phyloP scores from a whole-genome alignment of 192 early-diverging fungal genomes.

The Mycoemilia scoparia region DNA sequence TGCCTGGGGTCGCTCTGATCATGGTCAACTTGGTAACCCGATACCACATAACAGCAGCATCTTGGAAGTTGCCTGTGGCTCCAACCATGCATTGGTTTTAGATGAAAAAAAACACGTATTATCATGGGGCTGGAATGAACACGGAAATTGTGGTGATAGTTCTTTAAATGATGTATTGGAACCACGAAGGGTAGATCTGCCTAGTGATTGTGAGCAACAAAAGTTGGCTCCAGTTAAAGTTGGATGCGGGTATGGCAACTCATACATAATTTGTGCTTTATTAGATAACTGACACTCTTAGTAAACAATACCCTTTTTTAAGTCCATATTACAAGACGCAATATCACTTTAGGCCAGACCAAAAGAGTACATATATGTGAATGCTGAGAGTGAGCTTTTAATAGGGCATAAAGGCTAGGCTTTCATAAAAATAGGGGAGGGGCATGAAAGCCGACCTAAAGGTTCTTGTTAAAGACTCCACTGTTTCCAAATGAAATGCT shows the following conservation, averaged over 20 bases:
- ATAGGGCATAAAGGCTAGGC: too few relatives aligned
- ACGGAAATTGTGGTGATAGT: conserved; percentile 65
- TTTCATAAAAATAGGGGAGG: too few relatives aligned
- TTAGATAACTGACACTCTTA: too few relatives aligned
- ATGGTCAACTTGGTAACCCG: conserved; percentile 42
- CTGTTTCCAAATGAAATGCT: too few relatives aligned
- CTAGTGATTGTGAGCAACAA: neutral
- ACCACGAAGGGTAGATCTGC: conserved; percentile 2
- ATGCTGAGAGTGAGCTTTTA: too few relatives aligned
- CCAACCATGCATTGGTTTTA: conserved; percentile 52
- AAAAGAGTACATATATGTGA: too few relatives aligned
- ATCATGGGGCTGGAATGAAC: conserved; percentile 91
- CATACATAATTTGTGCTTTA: conserved; percentile 5
- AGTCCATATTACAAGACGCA: too few relatives aligned
- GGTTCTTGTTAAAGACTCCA: too few relatives aligned
- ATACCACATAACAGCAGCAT: neutral
- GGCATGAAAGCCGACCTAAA: too few relatives aligned
- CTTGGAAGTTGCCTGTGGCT: conserved; percentile 44
- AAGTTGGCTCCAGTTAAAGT: neutral
- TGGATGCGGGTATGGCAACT: conserved; percentile 23
- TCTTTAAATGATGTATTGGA: conserved; percentile 9
- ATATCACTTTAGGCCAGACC: too few relatives aligned
- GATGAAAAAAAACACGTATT: conserved; percentile 22
- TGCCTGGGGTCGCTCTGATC: conserved; percentile 60
- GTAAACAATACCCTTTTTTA: too few relatives aligned